A percentile compares a stretch with the other conserved stretches of the same genome.
phyloP scores from a whole-genome alignment of 331 rosid species.

The Rosa hybrid region DNA sequence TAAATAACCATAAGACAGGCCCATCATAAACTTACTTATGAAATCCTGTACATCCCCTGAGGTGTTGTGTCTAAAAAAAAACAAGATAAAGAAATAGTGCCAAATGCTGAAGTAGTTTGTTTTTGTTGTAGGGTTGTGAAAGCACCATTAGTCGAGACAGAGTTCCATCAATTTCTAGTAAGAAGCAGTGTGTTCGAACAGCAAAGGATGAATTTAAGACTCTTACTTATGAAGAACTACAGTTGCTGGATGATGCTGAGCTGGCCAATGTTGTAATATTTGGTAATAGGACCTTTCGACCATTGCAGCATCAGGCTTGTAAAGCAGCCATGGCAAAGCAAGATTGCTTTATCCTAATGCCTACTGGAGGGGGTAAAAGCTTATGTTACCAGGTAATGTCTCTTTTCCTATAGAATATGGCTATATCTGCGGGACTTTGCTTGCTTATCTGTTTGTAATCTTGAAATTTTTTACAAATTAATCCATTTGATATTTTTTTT shows the following conservation, averaged over 20 bases:
- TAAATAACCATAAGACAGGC: neutral
- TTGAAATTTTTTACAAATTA: neutral
- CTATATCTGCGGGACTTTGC: neutral
- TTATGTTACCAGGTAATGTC: slow-evolving; percentile 88
- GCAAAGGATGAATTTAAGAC: slow-evolving; percentile 40
- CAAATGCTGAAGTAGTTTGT: slow-evolving; percentile 32
- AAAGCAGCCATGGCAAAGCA: slow-evolving; percentile 66
- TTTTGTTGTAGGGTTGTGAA: slow-evolving; percentile 54
- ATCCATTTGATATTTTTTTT: neutral
- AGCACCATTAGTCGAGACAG: slow-evolving; percentile 60
- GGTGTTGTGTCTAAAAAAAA: neutral
- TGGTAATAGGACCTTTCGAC: slow-evolving; percentile 76
- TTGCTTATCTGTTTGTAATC: slow-evolving; percentile 9
- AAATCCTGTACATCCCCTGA: neutral
- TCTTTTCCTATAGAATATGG: slow-evolving; percentile 23
- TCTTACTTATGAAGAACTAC: slow-evolving; percentile 64
- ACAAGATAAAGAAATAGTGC: neutral
- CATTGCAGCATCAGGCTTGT: slow-evolving; percentile 93
- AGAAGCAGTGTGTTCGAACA: slow-evolving; percentile 32
- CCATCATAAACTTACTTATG: neutral
- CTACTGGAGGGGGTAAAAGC: slow-evolving; percentile 98
- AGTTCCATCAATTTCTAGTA: slow-evolving; percentile 45
- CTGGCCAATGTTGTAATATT: slow-evolving; percentile 90
- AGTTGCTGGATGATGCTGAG: slow-evolving; percentile 76
- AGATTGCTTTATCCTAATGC: slow-evolving; percentile 95